These are phyloP conservation scores for Sordariomycetes sp. DNA, from an alignment of 2,329 filamentous ascomycete species.

Conservation along the genomic window DNA sequence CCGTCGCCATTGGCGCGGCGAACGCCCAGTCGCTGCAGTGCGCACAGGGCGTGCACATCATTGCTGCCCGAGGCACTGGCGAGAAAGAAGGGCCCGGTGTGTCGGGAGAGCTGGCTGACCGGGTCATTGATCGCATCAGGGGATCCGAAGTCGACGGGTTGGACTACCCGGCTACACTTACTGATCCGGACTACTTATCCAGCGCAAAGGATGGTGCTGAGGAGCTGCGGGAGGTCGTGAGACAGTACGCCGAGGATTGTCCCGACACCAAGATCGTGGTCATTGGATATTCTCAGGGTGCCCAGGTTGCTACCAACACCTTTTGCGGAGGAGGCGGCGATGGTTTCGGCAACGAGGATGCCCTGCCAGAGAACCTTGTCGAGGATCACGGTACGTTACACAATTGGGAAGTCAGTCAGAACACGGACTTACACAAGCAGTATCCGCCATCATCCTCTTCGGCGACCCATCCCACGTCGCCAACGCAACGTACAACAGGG, in stretches of 20 bases:
- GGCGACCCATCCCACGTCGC: conserved; percentile 30
- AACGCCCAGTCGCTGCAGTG: conserved; percentile 16
- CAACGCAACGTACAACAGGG: conserved; percentile 23
- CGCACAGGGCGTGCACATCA: conserved; percentile 26
- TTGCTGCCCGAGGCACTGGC: conserved; percentile 27
- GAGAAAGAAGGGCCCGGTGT: conserved; percentile 23
- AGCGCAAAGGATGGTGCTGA: conserved; percentile 24
- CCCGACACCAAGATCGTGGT: conserved; percentile 29
- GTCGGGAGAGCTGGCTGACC: conserved; percentile 20
- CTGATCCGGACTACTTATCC: conserved; percentile 18
- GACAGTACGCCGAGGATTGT: conserved; percentile 21
- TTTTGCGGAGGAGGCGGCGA: conserved; percentile 25
- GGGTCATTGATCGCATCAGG: conserved; percentile 20
- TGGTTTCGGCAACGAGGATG: conserved; percentile 14
- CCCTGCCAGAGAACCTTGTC: conserved; percentile 16
- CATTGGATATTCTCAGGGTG: conserved; percentile 33
- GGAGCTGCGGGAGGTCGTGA: conserved; percentile 19
- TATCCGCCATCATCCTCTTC: conserved; percentile 29
- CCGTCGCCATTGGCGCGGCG: conserved; percentile 14
- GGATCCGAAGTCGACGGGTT: conserved; percentile 22
- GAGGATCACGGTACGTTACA: conserved; percentile 21
- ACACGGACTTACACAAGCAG: conserved; percentile 12
- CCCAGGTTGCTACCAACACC: conserved; percentile 25
- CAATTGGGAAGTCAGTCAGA: neutral
- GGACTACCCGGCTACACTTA: conserved; percentile 27